Base-by-base conservation (phyloP, 495 filamentous ascomycete species). In the Pyronema domesticum region DNA sequence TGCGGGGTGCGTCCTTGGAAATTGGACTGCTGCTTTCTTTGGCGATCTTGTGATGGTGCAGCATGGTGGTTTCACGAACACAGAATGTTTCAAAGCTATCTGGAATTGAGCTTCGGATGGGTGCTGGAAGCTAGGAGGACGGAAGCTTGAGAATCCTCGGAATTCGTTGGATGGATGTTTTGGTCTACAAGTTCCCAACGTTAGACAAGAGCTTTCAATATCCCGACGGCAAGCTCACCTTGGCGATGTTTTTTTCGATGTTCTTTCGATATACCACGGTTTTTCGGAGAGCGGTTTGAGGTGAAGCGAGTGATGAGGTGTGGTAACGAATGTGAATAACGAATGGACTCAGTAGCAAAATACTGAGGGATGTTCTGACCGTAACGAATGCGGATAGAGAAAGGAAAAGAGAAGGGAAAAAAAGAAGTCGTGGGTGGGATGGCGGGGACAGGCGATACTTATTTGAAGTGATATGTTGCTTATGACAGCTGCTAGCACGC, bases 1-100 rank as follows among this genome's bases (percentile, higher is more conserved):
- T 80, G 55, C 77, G 74, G 35, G 57, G 59, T 30, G 36, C 50
- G n/a, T 55, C 62, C 15, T 50, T 55, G 39, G 48, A 51, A 23
- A 13, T 36, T 5, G 47, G 11, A 36, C 30, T 53, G 50, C 50
- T 42, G 50, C 23, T 30, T 30, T 53, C 47, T 17, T 53, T 53
- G 50, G 50, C 30, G 35, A 40, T 53, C 36, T 40, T 53, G 36
- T 51, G 48, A 33, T 37, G 52, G 37, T 53, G 50, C 50, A 54
- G 18, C 47, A 50, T 50, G 23, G 23, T 34, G 13, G 47, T 36
- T 36, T 50, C 45, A 47, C 47, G 47, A 36, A 47, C n/a, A 19
- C 23, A 23, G 14, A 19, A 11, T 17, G 11, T 13, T 42, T 13
- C n/a, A 47, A 23, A 10, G n/a, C 23, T 19, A 2, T 14, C 23